Conservation (phyloP, 352 stramenopile species). For the Phytophthora chlamydospora region DNA sequence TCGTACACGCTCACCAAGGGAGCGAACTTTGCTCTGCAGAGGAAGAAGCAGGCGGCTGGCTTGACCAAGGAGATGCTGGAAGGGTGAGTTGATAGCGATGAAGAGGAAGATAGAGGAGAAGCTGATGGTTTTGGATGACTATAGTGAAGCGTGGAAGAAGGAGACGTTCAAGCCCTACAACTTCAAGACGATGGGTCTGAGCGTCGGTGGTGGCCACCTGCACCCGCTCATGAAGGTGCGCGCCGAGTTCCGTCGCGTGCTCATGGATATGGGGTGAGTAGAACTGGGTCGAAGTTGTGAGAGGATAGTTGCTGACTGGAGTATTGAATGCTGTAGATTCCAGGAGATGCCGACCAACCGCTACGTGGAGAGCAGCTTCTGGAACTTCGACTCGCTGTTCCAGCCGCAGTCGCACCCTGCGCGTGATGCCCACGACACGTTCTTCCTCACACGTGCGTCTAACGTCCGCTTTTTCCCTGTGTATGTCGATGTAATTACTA, state of each 20-base stretch:
- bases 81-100: conserved; percentile 43
- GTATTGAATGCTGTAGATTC: conserved; percentile 73
- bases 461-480: not conserved
- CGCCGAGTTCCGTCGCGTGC: conserved; percentile 98
- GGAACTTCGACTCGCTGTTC: conserved; percentile 99
- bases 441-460: conserved; percentile 97
- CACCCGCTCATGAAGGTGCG: conserved; percentile 98
- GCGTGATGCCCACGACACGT: conserved; percentile 99
- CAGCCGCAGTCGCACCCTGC: conserved; percentile 99
- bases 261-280: conserved; percentile 98
- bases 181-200: conserved; percentile 96
- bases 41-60: conserved; percentile 96
- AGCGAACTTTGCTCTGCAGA: conserved; percentile 91
- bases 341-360: conserved; percentile 99
- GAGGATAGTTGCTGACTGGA: not conserved
- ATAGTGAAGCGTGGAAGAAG: conserved; percentile 93
- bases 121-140: conserved; percentile 13
- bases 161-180: conserved; percentile 99
- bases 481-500: not conserved
- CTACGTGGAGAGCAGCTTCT: conserved; percentile 99
- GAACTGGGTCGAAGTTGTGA: not conserved
- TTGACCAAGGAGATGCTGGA: conserved; percentile 99
- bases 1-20: conserved; percentile 95
- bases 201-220: conserved; percentile 95
- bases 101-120: not conserved